Conservation (phyloP, 2,329 filamentous ascomycete genomes). For the Nemania abortiva region DNA sequence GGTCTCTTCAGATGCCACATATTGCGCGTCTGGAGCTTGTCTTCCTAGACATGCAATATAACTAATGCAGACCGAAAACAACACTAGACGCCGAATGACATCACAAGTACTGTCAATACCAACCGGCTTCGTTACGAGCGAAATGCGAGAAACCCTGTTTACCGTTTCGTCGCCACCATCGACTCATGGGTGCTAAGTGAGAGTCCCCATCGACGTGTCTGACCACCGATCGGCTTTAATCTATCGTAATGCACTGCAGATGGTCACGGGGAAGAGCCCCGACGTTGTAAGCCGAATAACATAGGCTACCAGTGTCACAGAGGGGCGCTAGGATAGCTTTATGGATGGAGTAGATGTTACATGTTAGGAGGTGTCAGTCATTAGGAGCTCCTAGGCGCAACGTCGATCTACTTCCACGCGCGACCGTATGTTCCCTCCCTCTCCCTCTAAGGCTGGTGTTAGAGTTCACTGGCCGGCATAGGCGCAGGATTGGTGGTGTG, state of each 20-base stretch:
- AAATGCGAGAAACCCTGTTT: slow-evolving; percentile 10
- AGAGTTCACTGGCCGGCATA: neutral
- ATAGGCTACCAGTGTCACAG: slow-evolving; percentile 14
- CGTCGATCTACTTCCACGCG: slow-evolving; percentile 1
- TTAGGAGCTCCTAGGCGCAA: slow-evolving; percentile 8
- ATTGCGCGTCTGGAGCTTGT: slow-evolving; percentile 27
- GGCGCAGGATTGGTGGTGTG: neutral
- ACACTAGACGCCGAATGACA: slow-evolving; percentile 24
- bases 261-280: slow-evolving; percentile 23
- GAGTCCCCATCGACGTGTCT: slow-evolving; percentile 18
- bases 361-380: neutral
- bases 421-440: neutral
- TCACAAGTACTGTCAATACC: slow-evolving; percentile 1
- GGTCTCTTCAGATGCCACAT: slow-evolving; percentile 14
- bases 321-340: neutral
- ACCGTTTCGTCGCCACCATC: slow-evolving; percentile 1
- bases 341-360: slow-evolving; percentile 1
- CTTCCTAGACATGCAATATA: slow-evolving; percentile 7
- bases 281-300: slow-evolving; percentile 16
- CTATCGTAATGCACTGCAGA: slow-evolving; percentile 21
- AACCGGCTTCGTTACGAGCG: neutral
- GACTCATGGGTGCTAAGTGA: slow-evolving; percentile 6
- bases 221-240: slow-evolving; percentile 36
- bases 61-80: slow-evolving; percentile 7
- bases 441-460: slow-evolving; percentile 25